Percentiles rank a stretch among this genome's conserved stretches.
phyloP scores from a whole-genome alignment of 768 basidiomycete species.

The Candolleomyces efflorescens region DNA sequence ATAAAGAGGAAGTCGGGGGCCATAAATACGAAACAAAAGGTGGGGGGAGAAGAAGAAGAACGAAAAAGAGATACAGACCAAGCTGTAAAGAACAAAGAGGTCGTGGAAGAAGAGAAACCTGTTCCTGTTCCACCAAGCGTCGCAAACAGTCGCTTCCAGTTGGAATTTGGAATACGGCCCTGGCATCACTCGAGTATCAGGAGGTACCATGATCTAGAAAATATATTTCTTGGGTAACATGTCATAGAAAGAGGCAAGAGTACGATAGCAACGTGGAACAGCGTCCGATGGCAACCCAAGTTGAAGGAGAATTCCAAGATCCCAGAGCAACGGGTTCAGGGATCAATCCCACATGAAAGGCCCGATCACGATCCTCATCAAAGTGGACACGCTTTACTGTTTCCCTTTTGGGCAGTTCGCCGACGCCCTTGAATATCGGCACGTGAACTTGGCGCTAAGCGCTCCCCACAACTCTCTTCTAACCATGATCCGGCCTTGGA shows the following conservation, averaged over 20 bases:
- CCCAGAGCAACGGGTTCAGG: background rate
- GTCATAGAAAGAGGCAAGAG: background rate
- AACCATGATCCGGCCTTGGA: constrained; percentile 32
- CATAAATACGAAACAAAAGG: constrained; percentile 1
- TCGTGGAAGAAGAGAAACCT: background rate
- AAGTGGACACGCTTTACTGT: too few relatives aligned
- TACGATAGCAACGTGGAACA: background rate
- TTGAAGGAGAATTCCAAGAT: background rate
- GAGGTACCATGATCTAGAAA: too few relatives aligned
- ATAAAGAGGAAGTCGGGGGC: background rate
- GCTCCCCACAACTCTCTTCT: constrained; percentile 3
- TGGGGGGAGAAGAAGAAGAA: background rate
- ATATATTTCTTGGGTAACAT: background rate
- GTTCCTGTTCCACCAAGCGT: background rate
- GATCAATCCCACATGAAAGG: background rate
- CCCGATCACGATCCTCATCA: too few relatives aligned
- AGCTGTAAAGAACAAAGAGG: background rate
- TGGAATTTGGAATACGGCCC: background rate
- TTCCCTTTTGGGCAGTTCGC: too few relatives aligned
- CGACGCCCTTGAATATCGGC: too few relatives aligned
- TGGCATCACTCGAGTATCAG: background rate
- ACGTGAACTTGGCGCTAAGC: too few relatives aligned
- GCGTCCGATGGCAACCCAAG: background rate
- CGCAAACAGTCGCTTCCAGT: background rate
- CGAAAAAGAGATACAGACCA: constrained; percentile 1